Percentiles rank a stretch among this genome's conserved stretches.
Conservation (phyloP, 2,329 filamentous ascomycete genomes). For the Xylaria sp. region DNA sequence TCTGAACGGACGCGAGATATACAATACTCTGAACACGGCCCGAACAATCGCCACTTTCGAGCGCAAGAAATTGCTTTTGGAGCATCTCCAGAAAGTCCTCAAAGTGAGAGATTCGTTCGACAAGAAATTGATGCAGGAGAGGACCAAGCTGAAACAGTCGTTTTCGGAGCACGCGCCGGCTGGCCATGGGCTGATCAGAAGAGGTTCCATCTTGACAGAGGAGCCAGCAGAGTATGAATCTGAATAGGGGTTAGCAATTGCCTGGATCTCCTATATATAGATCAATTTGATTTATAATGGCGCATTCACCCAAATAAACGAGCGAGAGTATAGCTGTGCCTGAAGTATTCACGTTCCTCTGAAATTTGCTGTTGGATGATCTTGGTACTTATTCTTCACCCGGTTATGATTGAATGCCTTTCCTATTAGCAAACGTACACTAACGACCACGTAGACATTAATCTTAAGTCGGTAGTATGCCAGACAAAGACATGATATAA, state of each 20-base stretch:
- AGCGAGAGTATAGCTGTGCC: too few relatives aligned
- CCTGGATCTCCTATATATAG: not conserved
- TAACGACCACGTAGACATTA: not conserved
- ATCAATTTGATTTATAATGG: too few relatives aligned
- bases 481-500: not conserved
- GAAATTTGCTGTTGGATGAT: too few relatives aligned
- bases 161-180: constrained; percentile 6
- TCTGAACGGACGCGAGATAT: constrained; percentile 42
- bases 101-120: constrained; percentile 29
- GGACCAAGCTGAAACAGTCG: constrained; percentile 19
- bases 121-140: constrained; percentile 24
- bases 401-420: too few relatives aligned
- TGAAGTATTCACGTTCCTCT: too few relatives aligned
- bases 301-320: too few relatives aligned
- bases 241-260: not conserved
- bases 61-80: constrained; percentile 23
- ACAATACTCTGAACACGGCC: constrained; percentile 39
- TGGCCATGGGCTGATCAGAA: constrained; percentile 26
- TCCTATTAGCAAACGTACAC: too few relatives aligned
- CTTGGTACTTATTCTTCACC: too few relatives aligned
- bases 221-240: constrained; percentile 23
- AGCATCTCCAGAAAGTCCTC: constrained; percentile 28
- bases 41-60: constrained; percentile 29
- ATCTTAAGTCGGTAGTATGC: not conserved
- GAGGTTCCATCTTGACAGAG: constrained; percentile 28